Conservation (phyloP, 108 stramenopile species). For the Cylindrotheca closterium region DNA sequence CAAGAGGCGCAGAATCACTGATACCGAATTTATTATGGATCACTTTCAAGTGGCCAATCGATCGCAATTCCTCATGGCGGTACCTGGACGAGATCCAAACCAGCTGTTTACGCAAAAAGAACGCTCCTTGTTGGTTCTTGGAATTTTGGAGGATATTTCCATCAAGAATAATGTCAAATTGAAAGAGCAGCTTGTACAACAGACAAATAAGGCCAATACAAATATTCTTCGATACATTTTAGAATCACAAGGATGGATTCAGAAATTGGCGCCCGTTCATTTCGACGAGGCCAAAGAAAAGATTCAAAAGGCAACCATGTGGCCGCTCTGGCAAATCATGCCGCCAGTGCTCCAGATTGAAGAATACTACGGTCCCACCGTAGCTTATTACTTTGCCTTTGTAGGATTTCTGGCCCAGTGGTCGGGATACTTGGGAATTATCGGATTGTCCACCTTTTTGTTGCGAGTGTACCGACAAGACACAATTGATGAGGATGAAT, state of each 20-base stretch:
- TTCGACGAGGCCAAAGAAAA: slow-evolving; percentile 18
- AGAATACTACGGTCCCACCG: slow-evolving; percentile 59
- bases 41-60: slow-evolving; percentile 40
- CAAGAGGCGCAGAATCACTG: slow-evolving; percentile 27
- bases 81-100: slow-evolving; percentile 22
- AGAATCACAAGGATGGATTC: slow-evolving; percentile 40
- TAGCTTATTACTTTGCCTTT: slow-evolving; percentile 79
- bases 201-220: neutral
- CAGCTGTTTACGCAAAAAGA: slow-evolving; percentile 52
- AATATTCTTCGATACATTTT: slow-evolving; percentile 24
- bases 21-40: slow-evolving; percentile 39
- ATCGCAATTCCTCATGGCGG: slow-evolving; percentile 19
- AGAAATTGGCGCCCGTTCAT: slow-evolving; percentile 51
- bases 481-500: slow-evolving; percentile 61
- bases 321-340: slow-evolving; percentile 25
- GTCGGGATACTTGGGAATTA: slow-evolving; percentile 42
- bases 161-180: neutral
- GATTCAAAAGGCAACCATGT: slow-evolving; percentile 40
- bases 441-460: slow-evolving; percentile 40
- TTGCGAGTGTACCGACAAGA: slow-evolving; percentile 47
- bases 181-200: neutral
- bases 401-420: slow-evolving; percentile 56
- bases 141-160: slow-evolving; percentile 33
- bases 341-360: slow-evolving; percentile 54
- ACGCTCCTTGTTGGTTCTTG: slow-evolving; percentile 32